phyloP scores from a whole-genome alignment of 1,284 basidiomycete species.

The Boletus sp. region DNA sequence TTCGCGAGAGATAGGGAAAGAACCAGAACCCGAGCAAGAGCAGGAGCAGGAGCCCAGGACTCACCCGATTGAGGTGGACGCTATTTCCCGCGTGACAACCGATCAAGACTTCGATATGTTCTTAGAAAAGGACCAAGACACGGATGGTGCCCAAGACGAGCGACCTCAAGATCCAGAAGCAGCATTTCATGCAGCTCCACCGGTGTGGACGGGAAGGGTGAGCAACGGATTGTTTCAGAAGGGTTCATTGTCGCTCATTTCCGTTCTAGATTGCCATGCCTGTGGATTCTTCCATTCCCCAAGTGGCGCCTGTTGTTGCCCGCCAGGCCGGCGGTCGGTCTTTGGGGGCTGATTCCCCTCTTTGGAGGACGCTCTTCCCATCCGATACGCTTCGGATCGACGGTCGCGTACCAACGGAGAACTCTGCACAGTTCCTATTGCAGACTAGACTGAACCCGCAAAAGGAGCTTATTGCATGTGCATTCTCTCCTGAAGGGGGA shows the following conservation, averaged over 20 bases:
- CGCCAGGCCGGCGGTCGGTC: constrained; percentile 68
- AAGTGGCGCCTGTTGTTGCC: constrained; percentile 62
- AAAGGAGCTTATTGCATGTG: constrained; percentile 79
- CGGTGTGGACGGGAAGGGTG: constrained; percentile 73
- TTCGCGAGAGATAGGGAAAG: constrained; percentile 19
- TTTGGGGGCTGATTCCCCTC: constrained; percentile 49
- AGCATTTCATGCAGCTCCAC: constrained; percentile 48
- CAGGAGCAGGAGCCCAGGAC: constrained; percentile 26
- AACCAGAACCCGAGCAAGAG: constrained; percentile 18
- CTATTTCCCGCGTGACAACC: constrained; percentile 46
- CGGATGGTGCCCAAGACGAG: constrained; percentile 21
- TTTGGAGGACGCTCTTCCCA: constrained; percentile 76
- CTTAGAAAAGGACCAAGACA: constrained; percentile 51
- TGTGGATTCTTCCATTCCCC: constrained; percentile 61
- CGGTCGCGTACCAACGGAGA: constrained; percentile 76
- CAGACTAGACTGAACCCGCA: constrained; percentile 69
- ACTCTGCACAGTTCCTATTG: constrained; percentile 69
- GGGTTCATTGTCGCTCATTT: constrained; percentile 16
- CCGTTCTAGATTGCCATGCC: constrained; percentile 67
- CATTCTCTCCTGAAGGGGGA: constrained; percentile 53
- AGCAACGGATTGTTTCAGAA: constrained; percentile 20
- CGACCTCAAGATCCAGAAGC: constrained; percentile 34
- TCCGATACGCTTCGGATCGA: constrained; percentile 63
- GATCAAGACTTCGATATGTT: constrained; percentile 84
- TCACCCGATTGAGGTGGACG: constrained; percentile 43